phyloP scores from a whole-genome alignment of 2,329 filamentous ascomycete species.

The Alternaria infectoria region DNA sequence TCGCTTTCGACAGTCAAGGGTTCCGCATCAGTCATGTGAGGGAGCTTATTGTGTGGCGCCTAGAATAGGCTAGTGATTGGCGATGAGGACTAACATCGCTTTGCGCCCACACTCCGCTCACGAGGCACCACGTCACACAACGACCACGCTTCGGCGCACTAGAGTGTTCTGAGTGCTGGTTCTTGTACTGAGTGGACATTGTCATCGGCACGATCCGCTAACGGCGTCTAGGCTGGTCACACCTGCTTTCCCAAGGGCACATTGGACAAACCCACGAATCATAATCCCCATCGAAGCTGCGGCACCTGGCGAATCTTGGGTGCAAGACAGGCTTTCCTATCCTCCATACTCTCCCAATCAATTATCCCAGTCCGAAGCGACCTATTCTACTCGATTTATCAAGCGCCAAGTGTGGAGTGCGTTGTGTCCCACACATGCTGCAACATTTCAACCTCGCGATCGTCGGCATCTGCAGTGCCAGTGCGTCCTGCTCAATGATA shows the following conservation, averaged over 20 bases:
- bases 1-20: background rate
- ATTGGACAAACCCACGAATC: background rate
- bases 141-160: slow-evolving; percentile 20
- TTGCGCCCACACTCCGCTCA: slow-evolving; percentile 27
- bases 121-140: slow-evolving; percentile 44
- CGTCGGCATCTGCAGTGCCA: slow-evolving; percentile 24
- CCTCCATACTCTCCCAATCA: background rate
- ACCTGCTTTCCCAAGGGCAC: background rate
- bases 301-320: background rate
- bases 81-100: slow-evolving; percentile 21
- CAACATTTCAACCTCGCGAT: slow-evolving; percentile 14
- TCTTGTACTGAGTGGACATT: background rate
- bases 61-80: slow-evolving; percentile 24
- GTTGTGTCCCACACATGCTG: slow-evolving; percentile 34
- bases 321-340: background rate
- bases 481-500: slow-evolving; percentile 21
- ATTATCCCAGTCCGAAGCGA: slow-evolving; percentile 2
- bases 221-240: slow-evolving; percentile 12
- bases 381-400: slow-evolving; percentile 12
- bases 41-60: slow-evolving; percentile 7
- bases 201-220: slow-evolving; percentile 28
- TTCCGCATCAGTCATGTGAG: background rate
- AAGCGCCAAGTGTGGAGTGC: slow-evolving; percentile 39
- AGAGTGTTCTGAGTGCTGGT: slow-evolving; percentile 25
- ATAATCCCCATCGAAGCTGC: background rate